phyloP scores from a whole-genome alignment of 768 basidiomycete species.

The Kwoniella europaea region DNA sequence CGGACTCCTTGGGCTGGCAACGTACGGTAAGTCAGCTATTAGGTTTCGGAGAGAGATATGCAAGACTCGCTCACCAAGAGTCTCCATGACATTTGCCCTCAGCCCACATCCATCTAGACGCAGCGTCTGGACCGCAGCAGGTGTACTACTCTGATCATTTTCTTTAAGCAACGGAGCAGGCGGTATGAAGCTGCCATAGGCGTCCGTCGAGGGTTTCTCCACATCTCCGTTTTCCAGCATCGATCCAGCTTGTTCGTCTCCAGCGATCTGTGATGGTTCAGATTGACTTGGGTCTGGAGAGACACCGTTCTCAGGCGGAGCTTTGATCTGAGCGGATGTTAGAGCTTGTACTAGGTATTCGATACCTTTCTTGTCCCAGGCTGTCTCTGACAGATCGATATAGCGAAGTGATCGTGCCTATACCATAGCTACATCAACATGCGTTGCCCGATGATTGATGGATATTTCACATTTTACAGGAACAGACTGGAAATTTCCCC shows the following conservation, averaged over 20 bases:
- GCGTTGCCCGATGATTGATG: neutral
- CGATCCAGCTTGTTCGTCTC: neutral
- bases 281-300: conserved; percentile 1
- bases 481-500: neutral
- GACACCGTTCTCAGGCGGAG: conserved; percentile 15
- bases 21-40: conserved; percentile 4
- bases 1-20: conserved; percentile 77
- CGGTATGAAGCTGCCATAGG: conserved; percentile 51
- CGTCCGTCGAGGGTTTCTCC: conserved; percentile 1
- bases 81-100: conserved; percentile 74
- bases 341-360: conserved; percentile 80
- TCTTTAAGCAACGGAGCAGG: conserved; percentile 58
- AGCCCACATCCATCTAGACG: conserved; percentile 85
- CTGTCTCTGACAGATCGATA: conserved; percentile 85
- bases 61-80: conserved; percentile 67
- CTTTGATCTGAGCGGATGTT: conserved; percentile 51
- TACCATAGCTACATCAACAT: neutral
- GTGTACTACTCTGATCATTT: conserved; percentile 13
- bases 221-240: no score
- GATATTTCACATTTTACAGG: neutral
- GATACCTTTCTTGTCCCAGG: conserved; percentile 78
- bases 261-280: neutral
- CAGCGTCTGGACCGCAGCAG: conserved; percentile 68
- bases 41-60: neutral
- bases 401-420: conserved; percentile 80